Evolutionary conservation across 1,284 basidiomycete species (phyloP), one percentile per base, ranked within the genome.

Genomic region (Tilletiopsis washingtonensis): DNA sequence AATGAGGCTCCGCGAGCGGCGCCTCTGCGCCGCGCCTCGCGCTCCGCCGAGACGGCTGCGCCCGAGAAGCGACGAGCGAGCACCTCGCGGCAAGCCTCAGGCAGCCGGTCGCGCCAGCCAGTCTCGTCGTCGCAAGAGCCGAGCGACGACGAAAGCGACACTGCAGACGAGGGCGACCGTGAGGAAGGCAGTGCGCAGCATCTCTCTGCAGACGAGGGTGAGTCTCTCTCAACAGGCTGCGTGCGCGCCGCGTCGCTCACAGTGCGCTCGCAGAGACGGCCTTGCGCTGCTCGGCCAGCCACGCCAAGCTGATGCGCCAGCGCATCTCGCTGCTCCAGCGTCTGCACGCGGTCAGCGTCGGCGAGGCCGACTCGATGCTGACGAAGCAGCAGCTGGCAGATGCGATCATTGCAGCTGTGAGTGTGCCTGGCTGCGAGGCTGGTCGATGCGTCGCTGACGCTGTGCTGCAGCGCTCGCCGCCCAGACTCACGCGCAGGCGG

Each of bases 131-230:
- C 29, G 9, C 9, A 34, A 34, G 29, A 9, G 9, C 29, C 9
- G 29, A 34, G 29, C 29, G 43, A 43, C 11, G 43, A 19, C 3
- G 43, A 45, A n/a, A n/a, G n/a, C n/a, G n/a, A n/a, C n/a, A n/a
- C n/a, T 21, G 27, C 20, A 17, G 38, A 20, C 15, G 38, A 40
- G 3, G 43, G 20, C 15, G 43, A 45, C 11, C 19, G 21, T 5
- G 43, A 45, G 3, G 43, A 32, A 3, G n/a, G n/a, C n/a, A n/a
- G n/a, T n/a, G n/a, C n/a, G n/a, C 24, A 45, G 9, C 24, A 45
- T 2, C 19, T 29, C 17, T 17, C 25, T 25, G 43, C 27, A 4
- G 43, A 21, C 11, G 29, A 41, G 15, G 40, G 20, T 17, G 26
- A 37, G 17, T 19, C 20, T 9, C 29, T 34, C n/a, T 34, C 9